These are phyloP conservation scores for Santalum album DNA, from an alignment of 164 flowering plant species.

Conservation along the genomic window DNA sequence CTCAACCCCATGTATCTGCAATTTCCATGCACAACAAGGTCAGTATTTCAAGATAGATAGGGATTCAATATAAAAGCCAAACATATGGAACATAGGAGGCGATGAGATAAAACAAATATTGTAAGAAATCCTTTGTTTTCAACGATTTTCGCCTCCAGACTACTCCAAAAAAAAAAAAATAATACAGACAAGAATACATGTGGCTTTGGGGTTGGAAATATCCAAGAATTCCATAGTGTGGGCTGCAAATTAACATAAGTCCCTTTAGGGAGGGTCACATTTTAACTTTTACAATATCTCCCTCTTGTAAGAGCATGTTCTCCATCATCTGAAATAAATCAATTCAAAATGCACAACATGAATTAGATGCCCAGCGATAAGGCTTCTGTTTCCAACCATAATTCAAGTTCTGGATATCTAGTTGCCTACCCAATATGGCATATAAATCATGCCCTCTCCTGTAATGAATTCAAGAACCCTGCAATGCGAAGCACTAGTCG, in stretches of 20 bases:
- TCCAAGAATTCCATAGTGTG: conserved; percentile 93
- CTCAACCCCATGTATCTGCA: too few relatives aligned
- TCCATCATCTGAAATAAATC: conserved; percentile 73
- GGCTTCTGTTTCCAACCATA: neutral
- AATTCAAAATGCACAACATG: neutral
- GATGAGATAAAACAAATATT: too few relatives aligned
- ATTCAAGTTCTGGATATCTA: neutral
- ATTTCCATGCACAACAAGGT: too few relatives aligned
- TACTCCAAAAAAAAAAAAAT: too few relatives aligned
- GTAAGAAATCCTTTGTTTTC: too few relatives aligned
- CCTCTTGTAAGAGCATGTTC: conserved; percentile 88
- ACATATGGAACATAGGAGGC: too few relatives aligned
- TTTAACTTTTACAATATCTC: conserved; percentile 75
- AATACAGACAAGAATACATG: too few relatives aligned
- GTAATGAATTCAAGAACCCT: conserved; percentile 97
- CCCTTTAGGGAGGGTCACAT: conserved; percentile 88
- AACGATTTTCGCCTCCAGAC: too few relatives aligned
- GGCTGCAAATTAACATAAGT: conserved; percentile 94
- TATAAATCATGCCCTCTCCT: conserved; percentile 92
- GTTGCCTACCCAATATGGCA: conserved; percentile 75
- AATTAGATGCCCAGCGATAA: neutral
- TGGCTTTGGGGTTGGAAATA: conserved; percentile 96
- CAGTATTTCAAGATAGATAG: neutral
- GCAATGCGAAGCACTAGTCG: conserved; percentile 84
- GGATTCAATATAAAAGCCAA: too few relatives aligned